Evolutionary conservation across 2,329 filamentous ascomycete genomes (phyloP).

Genomic region (Botrytis cinerea): DNA sequence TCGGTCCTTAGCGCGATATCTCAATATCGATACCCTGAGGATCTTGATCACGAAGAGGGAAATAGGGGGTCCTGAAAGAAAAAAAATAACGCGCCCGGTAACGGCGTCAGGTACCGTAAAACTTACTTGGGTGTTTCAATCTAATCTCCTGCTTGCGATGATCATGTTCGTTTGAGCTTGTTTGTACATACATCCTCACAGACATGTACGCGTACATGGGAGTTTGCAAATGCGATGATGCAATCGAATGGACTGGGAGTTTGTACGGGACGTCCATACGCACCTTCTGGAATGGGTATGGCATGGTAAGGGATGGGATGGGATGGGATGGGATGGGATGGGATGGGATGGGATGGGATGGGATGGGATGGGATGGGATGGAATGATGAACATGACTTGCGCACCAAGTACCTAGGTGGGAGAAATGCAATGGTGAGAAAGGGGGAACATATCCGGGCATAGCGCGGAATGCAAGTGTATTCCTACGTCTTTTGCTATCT

Average conservation of each 20-base stretch:
- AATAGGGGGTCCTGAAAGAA: background rate
- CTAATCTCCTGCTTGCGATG: background rate
- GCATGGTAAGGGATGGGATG: background rate
- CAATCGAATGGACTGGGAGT: no score
- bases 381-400: background rate
- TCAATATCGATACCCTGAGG: background rate
- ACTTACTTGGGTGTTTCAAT: background rate
- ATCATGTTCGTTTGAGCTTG: no score
- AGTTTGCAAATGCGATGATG: no score
- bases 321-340: no score
- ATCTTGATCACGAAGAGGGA: background rate
- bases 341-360: no score
- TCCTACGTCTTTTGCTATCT: background rate
- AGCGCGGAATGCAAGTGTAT: background rate
- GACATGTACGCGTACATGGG: no score
- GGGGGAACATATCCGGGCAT: background rate
- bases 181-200: no score
- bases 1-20: background rate
- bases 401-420: background rate
- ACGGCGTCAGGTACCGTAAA: background rate
- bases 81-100: background rate
- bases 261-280: no score
- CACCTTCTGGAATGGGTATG: background rate
- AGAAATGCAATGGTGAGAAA: background rate
- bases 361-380: no score